Base-by-base conservation (phyloP, 2,329 filamentous ascomycete species). In the Aspergillus tubingensis region DNA sequence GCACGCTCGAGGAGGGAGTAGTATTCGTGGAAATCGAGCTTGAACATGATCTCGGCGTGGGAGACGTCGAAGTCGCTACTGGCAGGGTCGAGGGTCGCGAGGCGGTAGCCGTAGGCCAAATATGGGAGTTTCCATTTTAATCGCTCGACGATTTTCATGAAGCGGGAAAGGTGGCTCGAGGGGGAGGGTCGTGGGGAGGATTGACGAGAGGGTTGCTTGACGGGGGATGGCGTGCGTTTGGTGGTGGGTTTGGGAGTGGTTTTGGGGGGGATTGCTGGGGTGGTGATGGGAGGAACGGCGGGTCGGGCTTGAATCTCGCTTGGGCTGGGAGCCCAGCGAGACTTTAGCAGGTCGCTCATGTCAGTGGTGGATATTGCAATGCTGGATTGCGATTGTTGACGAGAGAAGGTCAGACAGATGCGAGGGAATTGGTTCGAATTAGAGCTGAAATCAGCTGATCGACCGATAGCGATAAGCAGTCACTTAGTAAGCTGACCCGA, bases 11-110 rank as follows among this genome's bases (percentile, higher is more conserved):
- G 83, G 38, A 90, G 82, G 54, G 86, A 85, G 76, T 91, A 91
- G 73, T 88, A 91, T 69, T 92, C 89, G 74, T 90, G 87, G 64
- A 91, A 92, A 69, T 91, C 89, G 7, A 91, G 82, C 72, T 91
- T 91, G 79, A 91, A 91, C 81, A 91, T 91, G 15, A 85, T 81
- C 72, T 88, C 86, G 0, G 83, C 83, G 13, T 74, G 65, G 1
- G 66, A 54, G 48, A 70, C 58, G n/a, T 69, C 69, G 2, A 64
- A 58, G 10, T 72, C 54, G 6, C 17, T 41, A 1, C 39, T 51
- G 2, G 50, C 69, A 23, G 73, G 71, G 19, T 70, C 67, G 0
- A 74, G 67, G 48, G 80, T 76, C 0, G 86, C 85, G 1, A 80
- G 76, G n/a, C 72, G 73, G 68, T 88, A 88, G 2, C 81, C 85